Conservation (phyloP, 805 yeast species). For the Metschnikowia gelsemii region DNA sequence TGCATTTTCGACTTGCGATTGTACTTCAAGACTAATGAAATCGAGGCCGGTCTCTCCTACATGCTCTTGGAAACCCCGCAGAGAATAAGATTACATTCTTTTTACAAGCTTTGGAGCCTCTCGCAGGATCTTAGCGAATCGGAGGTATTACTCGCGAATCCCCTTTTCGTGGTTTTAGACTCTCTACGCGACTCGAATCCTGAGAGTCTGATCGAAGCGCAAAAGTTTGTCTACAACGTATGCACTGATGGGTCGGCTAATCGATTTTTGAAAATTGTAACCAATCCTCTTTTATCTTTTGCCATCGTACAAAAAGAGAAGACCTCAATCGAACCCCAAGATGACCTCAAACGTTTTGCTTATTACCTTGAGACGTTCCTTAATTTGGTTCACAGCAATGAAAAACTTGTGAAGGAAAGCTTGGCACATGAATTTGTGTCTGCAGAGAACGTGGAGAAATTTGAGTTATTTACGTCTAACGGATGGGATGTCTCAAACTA, state of each 20-base stretch:
- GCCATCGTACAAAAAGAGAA: slow-evolving; percentile 33
- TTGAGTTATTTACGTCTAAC: slow-evolving; percentile 41
- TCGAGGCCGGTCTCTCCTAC: slow-evolving; percentile 72
- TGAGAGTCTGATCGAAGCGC: slow-evolving; percentile 30
- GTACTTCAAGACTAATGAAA: slow-evolving; percentile 49
- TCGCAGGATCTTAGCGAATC: slow-evolving; percentile 50
- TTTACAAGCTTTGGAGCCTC: slow-evolving; percentile 74
- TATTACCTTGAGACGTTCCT: slow-evolving; percentile 58
- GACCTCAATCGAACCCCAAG: slow-evolving; percentile 36
- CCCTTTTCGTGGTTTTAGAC: slow-evolving; percentile 68
- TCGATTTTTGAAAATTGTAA: slow-evolving; percentile 57
- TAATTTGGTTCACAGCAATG: slow-evolving; percentile 50
- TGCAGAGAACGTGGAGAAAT: slow-evolving; percentile 45
- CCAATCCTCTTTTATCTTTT: slow-evolving; percentile 51
- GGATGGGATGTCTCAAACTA: slow-evolving; percentile 59
- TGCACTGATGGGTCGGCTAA: slow-evolving; percentile 55
- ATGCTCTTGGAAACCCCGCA: slow-evolving; percentile 44
- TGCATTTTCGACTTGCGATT: slow-evolving; percentile 61
- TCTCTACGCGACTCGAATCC: slow-evolving; percentile 18
- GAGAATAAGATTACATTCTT: slow-evolving; percentile 45
- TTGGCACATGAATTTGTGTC: slow-evolving; percentile 61
- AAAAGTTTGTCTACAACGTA: slow-evolving; percentile 49
- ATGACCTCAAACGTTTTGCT: slow-evolving; percentile 62
- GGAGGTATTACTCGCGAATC: slow-evolving; percentile 54
- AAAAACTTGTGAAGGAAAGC: slow-evolving; percentile 42